A percentile compares a stretch with the other conserved stretches of the same genome.
These are phyloP conservation scores for Lasiosphaeria hispida DNA, from an alignment of 495 filamentous ascomycete species.

Conservation along the genomic window DNA sequence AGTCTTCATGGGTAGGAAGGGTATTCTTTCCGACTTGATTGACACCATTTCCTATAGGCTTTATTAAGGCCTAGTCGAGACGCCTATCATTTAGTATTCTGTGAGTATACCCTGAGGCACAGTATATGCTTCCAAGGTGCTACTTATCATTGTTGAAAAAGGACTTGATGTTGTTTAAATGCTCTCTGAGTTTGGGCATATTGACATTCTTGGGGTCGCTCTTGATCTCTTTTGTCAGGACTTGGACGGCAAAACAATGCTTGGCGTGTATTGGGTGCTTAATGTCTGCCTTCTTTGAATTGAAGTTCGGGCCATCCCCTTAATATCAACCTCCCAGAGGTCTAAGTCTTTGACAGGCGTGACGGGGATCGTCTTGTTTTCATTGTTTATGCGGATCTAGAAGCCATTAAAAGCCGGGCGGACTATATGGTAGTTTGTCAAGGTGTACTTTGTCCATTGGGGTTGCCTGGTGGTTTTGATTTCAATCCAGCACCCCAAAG, in stretches of 20 bases:
- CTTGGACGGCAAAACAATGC: constrained; percentile 1
- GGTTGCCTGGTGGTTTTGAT: neutral
- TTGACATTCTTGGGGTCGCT: neutral
- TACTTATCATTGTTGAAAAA: constrained; percentile 11
- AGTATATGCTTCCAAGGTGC: neutral
- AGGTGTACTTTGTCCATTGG: neutral
- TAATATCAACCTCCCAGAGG: constrained; percentile 4
- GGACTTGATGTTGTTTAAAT: neutral
- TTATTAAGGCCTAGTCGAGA: constrained; percentile 11
- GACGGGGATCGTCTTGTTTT: neutral
- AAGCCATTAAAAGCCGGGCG: constrained; percentile 3
- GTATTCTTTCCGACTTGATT: constrained; percentile 1
- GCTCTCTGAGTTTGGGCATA: neutral
- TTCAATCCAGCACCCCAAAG: no score
- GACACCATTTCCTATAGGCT: neutral
- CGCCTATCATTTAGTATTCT: neutral
- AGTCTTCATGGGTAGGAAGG: neutral
- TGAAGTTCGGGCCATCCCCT: neutral
- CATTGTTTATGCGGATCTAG: neutral
- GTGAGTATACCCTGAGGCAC: constrained; percentile 4
- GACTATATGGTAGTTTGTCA: constrained; percentile 1
- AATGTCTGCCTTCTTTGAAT: neutral
- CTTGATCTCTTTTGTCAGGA: neutral
- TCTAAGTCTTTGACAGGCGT: neutral
- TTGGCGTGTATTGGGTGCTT: neutral